Conservation (phyloP, 1,139 yeast species). For the Saccharomyces hybrid region DNA sequence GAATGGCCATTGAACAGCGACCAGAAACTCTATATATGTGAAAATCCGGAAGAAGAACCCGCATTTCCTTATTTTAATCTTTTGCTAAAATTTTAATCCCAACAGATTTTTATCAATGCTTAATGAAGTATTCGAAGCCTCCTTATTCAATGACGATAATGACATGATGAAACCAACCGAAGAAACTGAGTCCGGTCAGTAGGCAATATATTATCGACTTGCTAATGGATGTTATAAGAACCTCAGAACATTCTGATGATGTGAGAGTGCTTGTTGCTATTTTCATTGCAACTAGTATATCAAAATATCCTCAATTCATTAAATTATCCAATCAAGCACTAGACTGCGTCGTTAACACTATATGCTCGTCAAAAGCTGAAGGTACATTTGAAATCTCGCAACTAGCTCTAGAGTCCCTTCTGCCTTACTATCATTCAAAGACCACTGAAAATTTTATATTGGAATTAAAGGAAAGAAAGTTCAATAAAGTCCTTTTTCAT, state of each 20-base stretch:
- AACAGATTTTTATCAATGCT: slow-evolving; percentile 21
- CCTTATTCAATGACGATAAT: slow-evolving; percentile 24
- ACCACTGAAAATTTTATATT: slow-evolving; percentile 40
- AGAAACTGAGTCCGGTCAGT: slow-evolving; percentile 15
- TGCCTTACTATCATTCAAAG: slow-evolving; percentile 55
- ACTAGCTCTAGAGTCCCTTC: slow-evolving; percentile 58
- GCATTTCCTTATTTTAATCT: slow-evolving; percentile 32
- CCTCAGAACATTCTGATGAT: slow-evolving; percentile 13
- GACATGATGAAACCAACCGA: not conserved
- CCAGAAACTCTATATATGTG: slow-evolving; percentile 18
- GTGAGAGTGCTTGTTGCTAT: slow-evolving; percentile 42
- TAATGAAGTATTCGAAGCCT: slow-evolving; percentile 28
- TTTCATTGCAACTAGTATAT: slow-evolving; percentile 66
- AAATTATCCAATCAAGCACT: slow-evolving; percentile 55
- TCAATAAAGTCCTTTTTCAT: slow-evolving; percentile 50
- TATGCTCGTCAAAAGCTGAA: slow-evolving; percentile 36
- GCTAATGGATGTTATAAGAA: slow-evolving; percentile 22
- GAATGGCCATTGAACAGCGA: slow-evolving; percentile 39
- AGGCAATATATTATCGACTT: slow-evolving; percentile 31
- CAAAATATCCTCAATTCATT: slow-evolving; percentile 74
- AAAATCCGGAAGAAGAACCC: slow-evolving; percentile 23
- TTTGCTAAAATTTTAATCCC: slow-evolving; percentile 20
- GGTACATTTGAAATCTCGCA: slow-evolving; percentile 49
- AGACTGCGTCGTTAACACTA: slow-evolving; percentile 40
- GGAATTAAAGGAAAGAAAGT: slow-evolving; percentile 47